phyloP scores from a whole-genome alignment of 1,139 yeast genomes.

The Yamadazyma dushanensis region DNA sequence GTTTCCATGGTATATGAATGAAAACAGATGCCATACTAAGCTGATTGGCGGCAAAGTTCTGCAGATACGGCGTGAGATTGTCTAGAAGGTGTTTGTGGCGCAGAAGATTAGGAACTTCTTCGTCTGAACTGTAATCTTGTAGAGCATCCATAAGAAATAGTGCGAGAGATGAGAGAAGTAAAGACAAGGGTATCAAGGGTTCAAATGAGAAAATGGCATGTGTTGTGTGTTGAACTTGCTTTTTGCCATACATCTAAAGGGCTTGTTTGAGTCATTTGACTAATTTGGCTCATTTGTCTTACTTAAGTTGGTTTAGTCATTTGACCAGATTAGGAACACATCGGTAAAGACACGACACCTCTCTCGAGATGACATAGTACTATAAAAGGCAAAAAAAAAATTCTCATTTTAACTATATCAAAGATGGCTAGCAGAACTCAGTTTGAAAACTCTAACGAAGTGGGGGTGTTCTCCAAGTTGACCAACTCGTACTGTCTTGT shows the following conservation, averaged over 20 bases:
- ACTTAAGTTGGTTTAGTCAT: no score
- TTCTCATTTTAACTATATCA: slow-evolving; percentile 1
- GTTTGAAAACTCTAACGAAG: slow-evolving; percentile 97
- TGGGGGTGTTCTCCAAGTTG: slow-evolving; percentile 95
- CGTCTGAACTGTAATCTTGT: slow-evolving; percentile 12
- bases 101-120: slow-evolving; percentile 1
- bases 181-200: no score
- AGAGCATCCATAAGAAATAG: no score
- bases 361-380: slow-evolving; percentile 2
- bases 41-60: slow-evolving; percentile 13
- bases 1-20: slow-evolving; percentile 15
- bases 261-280: no score
- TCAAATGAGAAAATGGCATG: no score
- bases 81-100: neutral
- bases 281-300: no score
- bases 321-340: no score
- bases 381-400: slow-evolving; percentile 1
- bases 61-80: slow-evolving; percentile 12
- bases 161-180: no score
- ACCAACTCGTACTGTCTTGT: slow-evolving; percentile 96
- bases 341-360: no score
- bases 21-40: slow-evolving; percentile 11
- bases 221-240: no score
- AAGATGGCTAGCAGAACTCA: slow-evolving; percentile 54
- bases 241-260: no score